Evolutionary conservation across 352 stramenopile species (phyloP), one percentile per base, ranked within the genome.

Genomic region (Pythium pectinolyticum): DNA sequence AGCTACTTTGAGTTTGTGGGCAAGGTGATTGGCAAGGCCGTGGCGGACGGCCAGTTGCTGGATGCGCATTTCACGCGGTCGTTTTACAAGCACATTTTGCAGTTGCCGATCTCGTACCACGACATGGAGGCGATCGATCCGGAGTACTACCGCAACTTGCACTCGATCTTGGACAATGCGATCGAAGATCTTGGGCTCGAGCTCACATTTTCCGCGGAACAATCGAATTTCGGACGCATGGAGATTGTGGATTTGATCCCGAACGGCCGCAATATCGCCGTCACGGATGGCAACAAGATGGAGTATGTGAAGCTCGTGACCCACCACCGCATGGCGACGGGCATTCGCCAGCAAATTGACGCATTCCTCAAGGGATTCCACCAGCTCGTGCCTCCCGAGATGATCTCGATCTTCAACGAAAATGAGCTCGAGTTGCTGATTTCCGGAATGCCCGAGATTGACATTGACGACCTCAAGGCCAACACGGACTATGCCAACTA

Each of bases 51-150:
- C 0, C 98, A 99, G 74, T 75, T 99, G 35, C 86, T 99, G 35
- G 97, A 99, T 74, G 97, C 97, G 12, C 97, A 99, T 67, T 99
- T 99, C 63, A 99, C 97, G 24, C 82, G 97, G 15, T 98, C 88
- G 54, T 97, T 99, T 54, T 99, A 99, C 88, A 96, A 96, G 79
- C 97, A 99, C 73, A 99, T 99, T 71, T 74, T 99, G 50, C 97
- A 98, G 67, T 77, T 98, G 37, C 95, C 97, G 53, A 95, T 99
- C 40, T 92, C 79, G 45, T 98, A 99, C 71, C 88, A 98, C 60
- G 98, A 99, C 78, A 99, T 99, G 97, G 95, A 99, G 85, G 96
- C 94, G 3, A 98, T 99, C 52, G 97, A 99, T 70, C 96, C 96
- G 10, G 95, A 99, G 73, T 96, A 98, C 57, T 97, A 97, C 70